These are phyloP conservation scores for Millerago galiae DNA, from an alignment of 805 yeast species.

Conservation along the genomic window DNA sequence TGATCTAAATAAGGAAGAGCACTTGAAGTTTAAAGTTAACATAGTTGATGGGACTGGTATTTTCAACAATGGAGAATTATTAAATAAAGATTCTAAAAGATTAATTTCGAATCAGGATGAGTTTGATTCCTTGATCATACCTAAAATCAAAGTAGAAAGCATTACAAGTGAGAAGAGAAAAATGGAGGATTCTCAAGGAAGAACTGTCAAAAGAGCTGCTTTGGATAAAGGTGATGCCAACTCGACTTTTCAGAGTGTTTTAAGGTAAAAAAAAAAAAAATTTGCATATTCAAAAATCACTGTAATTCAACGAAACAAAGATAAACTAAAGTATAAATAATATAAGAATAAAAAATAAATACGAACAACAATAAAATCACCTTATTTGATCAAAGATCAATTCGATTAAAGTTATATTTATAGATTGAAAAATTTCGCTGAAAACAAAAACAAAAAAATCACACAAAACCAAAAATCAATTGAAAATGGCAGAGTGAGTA, in stretches of 20 bases:
- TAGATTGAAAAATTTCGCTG: too few relatives aligned
- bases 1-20: slow-evolving; percentile 48
- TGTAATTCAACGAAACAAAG: too few relatives aligned
- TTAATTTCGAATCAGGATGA: slow-evolving; percentile 9
- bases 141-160: slow-evolving; percentile 1
- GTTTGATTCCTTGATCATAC: slow-evolving; percentile 11
- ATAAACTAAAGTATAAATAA: too few relatives aligned
- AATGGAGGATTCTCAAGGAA: slow-evolving; percentile 2
- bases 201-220: slow-evolving; percentile 24
- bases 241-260: slow-evolving; percentile 20
- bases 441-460: too few relatives aligned
- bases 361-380: too few relatives aligned
- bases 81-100: slow-evolving; percentile 2
- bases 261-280: slow-evolving; percentile 6
- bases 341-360: too few relatives aligned
- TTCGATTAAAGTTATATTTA: too few relatives aligned
- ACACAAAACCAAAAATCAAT: too few relatives aligned
- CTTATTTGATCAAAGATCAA: too few relatives aligned
- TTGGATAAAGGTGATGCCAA: slow-evolving; percentile 23
- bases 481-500: too few relatives aligned
- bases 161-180: slow-evolving; percentile 1
- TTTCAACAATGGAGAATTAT: slow-evolving; percentile 41
- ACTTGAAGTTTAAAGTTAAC: slow-evolving; percentile 45
- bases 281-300: too few relatives aligned
- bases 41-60: slow-evolving; percentile 60